Conservation (phyloP, 176 grass and related monocot genomes). For the Leersia perrieri region DNA sequence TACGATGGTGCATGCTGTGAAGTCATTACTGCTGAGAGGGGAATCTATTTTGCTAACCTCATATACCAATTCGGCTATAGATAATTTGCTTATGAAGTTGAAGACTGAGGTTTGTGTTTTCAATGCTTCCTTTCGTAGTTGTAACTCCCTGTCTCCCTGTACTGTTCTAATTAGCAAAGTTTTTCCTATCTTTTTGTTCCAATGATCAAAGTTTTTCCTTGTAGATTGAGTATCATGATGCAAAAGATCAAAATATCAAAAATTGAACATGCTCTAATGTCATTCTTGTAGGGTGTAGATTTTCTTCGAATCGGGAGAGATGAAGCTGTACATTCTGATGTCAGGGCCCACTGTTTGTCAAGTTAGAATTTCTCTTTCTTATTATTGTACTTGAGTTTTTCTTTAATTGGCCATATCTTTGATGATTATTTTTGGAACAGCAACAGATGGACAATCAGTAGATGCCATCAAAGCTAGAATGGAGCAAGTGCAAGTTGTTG, state of each 20-base stretch:
- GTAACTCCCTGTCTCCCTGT: not conserved
- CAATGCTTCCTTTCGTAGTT: not conserved
- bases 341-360: slow-evolving; percentile 75
- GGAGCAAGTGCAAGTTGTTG: slow-evolving; percentile 87
- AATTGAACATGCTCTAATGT: slow-evolving; percentile 16
- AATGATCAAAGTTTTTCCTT: not conserved
- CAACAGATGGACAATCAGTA: slow-evolving; percentile 58
- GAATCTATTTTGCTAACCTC: slow-evolving; percentile 94
- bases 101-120: slow-evolving; percentile 61
- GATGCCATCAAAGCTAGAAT: slow-evolving; percentile 82
- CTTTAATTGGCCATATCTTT: slow-evolving; percentile 5
- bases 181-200: slow-evolving; percentile 3
- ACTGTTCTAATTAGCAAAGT: not conserved
- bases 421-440: slow-evolving; percentile 47
- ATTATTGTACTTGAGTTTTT: slow-evolving; percentile 22
- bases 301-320: slow-evolving; percentile 93
- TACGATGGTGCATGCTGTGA: slow-evolving; percentile 97
- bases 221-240: not conserved
- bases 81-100: slow-evolving; percentile 96
- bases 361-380: slow-evolving; percentile 35
- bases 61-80: slow-evolving; percentile 98
- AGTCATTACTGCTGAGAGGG: slow-evolving; percentile 87
- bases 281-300: slow-evolving; percentile 67
- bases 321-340: slow-evolving; percentile 77
- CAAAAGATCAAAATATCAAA: not conserved